These are phyloP conservation scores for Ramaria sp. DNA, from an alignment of 768 basidiomycete genomes.

Conservation along the genomic window DNA sequence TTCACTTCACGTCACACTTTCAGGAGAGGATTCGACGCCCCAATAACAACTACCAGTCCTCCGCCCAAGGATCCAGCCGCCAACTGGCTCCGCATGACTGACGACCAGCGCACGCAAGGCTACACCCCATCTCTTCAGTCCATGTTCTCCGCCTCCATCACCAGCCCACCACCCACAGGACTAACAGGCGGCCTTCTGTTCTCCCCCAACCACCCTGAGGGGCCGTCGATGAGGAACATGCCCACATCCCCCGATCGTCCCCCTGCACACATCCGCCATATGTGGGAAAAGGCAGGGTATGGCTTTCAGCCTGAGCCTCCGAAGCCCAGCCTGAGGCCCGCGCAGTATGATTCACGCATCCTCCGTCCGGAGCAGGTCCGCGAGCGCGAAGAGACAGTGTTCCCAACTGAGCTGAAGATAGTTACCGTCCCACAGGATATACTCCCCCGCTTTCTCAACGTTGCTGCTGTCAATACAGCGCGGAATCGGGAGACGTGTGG, in stretches of 20 bases:
- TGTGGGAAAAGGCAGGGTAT: neutral
- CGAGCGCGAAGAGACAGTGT: slow-evolving; percentile 3
- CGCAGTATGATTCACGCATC: slow-evolving; percentile 3
- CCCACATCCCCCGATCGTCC: slow-evolving; percentile 6
- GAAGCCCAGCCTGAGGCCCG: slow-evolving; percentile 10
- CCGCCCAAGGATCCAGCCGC: slow-evolving; percentile 38
- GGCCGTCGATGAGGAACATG: slow-evolving; percentile 7
- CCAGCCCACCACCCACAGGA: slow-evolving; percentile 23
- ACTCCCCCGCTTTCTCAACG: slow-evolving; percentile 63
- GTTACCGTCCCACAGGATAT: slow-evolving; percentile 64
- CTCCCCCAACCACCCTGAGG: slow-evolving; percentile 30
- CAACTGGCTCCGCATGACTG: slow-evolving; percentile 64
- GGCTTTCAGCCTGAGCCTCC: neutral
- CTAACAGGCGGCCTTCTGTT: slow-evolving; percentile 24
- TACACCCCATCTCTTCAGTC: slow-evolving; percentile 70
- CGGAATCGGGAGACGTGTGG: slow-evolving; percentile 83
- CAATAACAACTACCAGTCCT: slow-evolving; percentile 64
- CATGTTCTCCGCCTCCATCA: slow-evolving; percentile 44
- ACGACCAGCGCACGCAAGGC: slow-evolving; percentile 68
- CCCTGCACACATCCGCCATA: neutral
- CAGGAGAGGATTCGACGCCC: slow-evolving; percentile 35
- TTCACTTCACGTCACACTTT: neutral
- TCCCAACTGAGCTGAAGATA: slow-evolving; percentile 38
- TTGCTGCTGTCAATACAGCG: slow-evolving; percentile 70
- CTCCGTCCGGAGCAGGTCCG: slow-evolving; percentile 7